Evolutionary conservation across 768 basidiomycete genomes (phyloP).

Genomic region (Pisolithus marmoratus): DNA sequence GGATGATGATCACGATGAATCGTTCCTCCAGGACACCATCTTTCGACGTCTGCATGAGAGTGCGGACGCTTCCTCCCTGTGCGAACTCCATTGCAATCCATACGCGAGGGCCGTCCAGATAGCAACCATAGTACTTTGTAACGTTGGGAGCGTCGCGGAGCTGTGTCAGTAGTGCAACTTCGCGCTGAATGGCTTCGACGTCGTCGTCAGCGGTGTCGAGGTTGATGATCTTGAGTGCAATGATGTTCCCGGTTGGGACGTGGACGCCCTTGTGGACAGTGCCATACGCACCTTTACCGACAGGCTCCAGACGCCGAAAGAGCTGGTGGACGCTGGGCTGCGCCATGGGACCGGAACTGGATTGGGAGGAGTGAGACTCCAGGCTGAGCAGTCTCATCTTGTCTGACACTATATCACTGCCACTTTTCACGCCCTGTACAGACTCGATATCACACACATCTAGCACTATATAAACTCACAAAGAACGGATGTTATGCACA

Average conservation of each 20-base stretch:
- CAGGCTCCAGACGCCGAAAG: slow-evolving; percentile 82
- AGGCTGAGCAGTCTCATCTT: too few species aligned
- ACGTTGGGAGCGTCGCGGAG: slow-evolving; percentile 87
- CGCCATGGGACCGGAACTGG: slow-evolving; percentile 28
- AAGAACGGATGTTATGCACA: too few species aligned
- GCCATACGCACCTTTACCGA: slow-evolving; percentile 94
- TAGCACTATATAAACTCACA: too few species aligned
- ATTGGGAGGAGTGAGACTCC: too few species aligned
- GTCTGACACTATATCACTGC: too few species aligned
- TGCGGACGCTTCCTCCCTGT: slow-evolving; percentile 88
- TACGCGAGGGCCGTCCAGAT: slow-evolving; percentile 89
- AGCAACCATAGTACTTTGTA: slow-evolving; percentile 95
- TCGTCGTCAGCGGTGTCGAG: slow-evolving; percentile 96
- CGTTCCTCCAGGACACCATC: slow-evolving; percentile 80
- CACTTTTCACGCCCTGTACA: too few species aligned
- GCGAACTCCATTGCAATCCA: slow-evolving; percentile 99
- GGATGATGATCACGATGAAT: slow-evolving; percentile 79
- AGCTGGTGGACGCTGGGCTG: slow-evolving; percentile 70
- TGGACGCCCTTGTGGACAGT: slow-evolving; percentile 91
- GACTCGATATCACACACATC: too few species aligned
- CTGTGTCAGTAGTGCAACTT: slow-evolving; percentile 88
- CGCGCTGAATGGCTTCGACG: slow-evolving; percentile 92
- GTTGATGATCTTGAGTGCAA: slow-evolving; percentile 98
- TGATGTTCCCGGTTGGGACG: slow-evolving; percentile 76
- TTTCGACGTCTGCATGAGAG: slow-evolving; percentile 84